phyloP scores from a whole-genome alignment of 352 stramenopile genomes.

The Pythium volutum region DNA sequence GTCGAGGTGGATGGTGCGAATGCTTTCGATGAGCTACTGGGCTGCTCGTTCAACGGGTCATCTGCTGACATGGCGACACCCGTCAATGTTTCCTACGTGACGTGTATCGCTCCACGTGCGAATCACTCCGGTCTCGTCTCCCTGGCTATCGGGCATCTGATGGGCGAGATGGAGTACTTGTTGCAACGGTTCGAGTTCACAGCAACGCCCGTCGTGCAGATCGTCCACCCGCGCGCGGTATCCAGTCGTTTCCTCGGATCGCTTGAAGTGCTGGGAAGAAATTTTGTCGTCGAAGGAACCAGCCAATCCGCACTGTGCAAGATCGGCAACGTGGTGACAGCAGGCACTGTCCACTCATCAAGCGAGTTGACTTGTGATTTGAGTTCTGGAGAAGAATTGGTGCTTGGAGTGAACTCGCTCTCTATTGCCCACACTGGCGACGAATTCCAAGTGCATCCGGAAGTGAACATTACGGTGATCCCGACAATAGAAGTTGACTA shows the following conservation, averaged over 20 bases:
- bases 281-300: not conserved
- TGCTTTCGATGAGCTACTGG: constrained; percentile 19
- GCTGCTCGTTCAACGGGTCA: constrained; percentile 17
- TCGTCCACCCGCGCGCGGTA: not conserved
- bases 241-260: not conserved
- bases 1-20: constrained; percentile 2
- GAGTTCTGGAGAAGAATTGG: not conserved
- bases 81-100: constrained; percentile 7
- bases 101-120: constrained; percentile 3
- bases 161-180: not conserved
- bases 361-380: constrained; percentile 10
- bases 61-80: not conserved
- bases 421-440: constrained; percentile 5
- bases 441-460: not conserved
- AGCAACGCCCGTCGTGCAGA: not conserved
- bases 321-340: not conserved
- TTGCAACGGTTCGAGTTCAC: constrained; percentile 17
- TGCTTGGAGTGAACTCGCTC: constrained; percentile 1
- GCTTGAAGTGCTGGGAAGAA: constrained; percentile 5
- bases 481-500: not conserved
- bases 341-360: not conserved
- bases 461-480: constrained; percentile 2
- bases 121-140: constrained; percentile 5
- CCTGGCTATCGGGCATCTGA: constrained; percentile 7
- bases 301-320: not conserved